Conservation (phyloP, 2,329 filamentous ascomycete species). For the Thielaviopsis ethacetica region DNA sequence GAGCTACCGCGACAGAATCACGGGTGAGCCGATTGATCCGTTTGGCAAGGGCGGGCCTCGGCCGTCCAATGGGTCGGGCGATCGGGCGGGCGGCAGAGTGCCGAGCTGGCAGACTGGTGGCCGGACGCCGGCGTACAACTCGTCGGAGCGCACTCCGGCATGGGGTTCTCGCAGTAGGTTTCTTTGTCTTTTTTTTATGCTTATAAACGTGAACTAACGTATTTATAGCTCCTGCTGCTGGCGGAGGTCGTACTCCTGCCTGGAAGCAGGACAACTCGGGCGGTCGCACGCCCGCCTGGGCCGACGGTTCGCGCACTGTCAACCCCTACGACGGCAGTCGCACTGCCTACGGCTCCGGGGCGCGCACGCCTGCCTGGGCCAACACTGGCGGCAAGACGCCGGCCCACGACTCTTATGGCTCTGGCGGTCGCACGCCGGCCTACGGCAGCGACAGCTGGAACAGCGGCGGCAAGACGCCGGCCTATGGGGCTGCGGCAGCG, state of each 20-base stretch:
- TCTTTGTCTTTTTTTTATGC: neutral
- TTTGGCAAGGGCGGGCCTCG: conserved; percentile 29
- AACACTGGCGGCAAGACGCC: conserved; percentile 49
- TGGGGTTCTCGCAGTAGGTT: conserved; percentile 57
- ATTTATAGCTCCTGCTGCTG: conserved; percentile 32
- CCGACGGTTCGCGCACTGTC: conserved; percentile 48
- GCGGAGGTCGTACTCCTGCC: conserved; percentile 43
- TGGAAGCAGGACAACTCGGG: conserved; percentile 41
- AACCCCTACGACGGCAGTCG: conserved; percentile 59
- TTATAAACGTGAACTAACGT: conserved; percentile 15
- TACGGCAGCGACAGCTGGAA: conserved; percentile 48
- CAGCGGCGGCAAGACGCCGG: conserved; percentile 61
- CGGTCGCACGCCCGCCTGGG: conserved; percentile 55
- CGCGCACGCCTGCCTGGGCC: conserved; percentile 63
- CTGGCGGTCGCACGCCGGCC: conserved; percentile 52
- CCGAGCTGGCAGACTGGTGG: conserved; percentile 47
- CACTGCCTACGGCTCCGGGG: conserved; percentile 61
- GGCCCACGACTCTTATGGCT: conserved; percentile 44
- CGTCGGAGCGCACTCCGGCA: conserved; percentile 56
- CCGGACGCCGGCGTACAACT: conserved; percentile 49
- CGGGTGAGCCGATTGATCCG: conserved; percentile 63
- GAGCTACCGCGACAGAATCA: conserved; percentile 71
- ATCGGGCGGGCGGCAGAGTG: conserved; percentile 26
- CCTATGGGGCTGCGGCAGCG: conserved; percentile 44
- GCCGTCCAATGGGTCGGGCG: conserved; percentile 25